Base-by-base conservation (phyloP, 139 green algal genomes). In the Chlamydomonas asymmetrica region DNA sequence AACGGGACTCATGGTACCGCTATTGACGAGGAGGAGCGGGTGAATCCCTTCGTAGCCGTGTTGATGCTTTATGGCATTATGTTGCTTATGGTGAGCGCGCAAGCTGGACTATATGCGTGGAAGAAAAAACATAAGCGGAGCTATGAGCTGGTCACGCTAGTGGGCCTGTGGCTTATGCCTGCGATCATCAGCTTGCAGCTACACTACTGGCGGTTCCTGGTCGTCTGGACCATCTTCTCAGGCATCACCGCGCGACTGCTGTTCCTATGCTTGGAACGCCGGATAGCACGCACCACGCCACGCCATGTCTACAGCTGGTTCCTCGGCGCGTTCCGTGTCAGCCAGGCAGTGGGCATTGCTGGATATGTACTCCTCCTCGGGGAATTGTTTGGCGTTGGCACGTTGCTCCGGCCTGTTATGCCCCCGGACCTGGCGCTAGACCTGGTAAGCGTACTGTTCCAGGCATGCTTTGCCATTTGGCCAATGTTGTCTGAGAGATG, bases 141-240 rank as follows among this genome's bases (percentile, higher is more conserved):
- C 4, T 97, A 96, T 57, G 93, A 97, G 35, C 71, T 96, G 80
- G 90, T 93, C 22, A 96, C 90, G 25, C 74, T 97, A 6, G 41
- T 94, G 29, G 93, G 93, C 0, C 77, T 97, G 39, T 97, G 93
- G 93, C 67, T 97, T 23, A 88, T 97, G 72, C 93, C 93, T 0
- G 75, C 87, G 4, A 66, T 94, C 23, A 86, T 94, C 60, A 85
- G 67, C 0, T 1, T 91, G 1, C 76, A 91, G 38, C 80, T 97
- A 20, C 56, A 84, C 10, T 96, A 90, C 81, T 97, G 89, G 90
- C 73, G 83, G 3, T 97, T 97, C 74, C 35, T 96, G 32, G 5
- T 74, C 16, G 76, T 91, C 7, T 97, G 91, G 91, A 3, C 60
- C n/a, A 2, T 78, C 0, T 97, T 89, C 80, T 89, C 81, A 7